Evolutionary conservation across 108 stramenopile genomes (phyloP).

Genomic region (Pseudonitzschia multistriata): DNA sequence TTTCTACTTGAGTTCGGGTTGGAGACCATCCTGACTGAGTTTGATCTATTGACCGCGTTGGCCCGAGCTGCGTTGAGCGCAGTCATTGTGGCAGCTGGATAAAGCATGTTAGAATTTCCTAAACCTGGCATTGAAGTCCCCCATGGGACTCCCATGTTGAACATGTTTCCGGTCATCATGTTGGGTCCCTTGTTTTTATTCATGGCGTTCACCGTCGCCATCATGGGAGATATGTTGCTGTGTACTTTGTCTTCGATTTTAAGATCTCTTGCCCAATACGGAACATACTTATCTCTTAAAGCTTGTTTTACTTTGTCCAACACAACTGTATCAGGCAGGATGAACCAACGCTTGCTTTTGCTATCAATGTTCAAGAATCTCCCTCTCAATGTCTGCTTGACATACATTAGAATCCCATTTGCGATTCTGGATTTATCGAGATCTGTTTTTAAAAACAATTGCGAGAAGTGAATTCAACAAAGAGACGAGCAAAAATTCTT

Average conservation of each 20-base stretch:
- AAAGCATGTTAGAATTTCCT: not conserved
- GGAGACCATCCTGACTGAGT: not conserved
- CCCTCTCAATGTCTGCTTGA: not conserved
- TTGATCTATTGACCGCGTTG: not conserved
- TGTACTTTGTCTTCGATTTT: constrained; percentile 7
- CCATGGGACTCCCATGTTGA: not conserved
- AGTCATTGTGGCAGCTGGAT: not conserved
- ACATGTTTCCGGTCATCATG: not conserved
- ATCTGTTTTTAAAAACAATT: constrained; percentile 2
- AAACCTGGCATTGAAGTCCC: not conserved
- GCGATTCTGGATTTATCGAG: constrained; percentile 14
- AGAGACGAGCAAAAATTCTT: not conserved
- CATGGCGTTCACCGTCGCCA: not conserved
- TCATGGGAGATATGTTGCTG: not conserved
- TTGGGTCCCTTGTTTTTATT: not conserved
- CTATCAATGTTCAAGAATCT: constrained; percentile 22
- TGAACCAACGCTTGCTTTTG: constrained; percentile 13
- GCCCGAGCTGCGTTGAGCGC: not conserved
- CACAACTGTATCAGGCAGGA: constrained; percentile 10
- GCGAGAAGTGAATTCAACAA: not conserved
- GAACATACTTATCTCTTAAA: constrained; percentile 25
- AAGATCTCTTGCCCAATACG: constrained; percentile 14
- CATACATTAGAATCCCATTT: constrained; percentile 7
- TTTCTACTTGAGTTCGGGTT: not conserved
- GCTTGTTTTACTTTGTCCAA: constrained; percentile 28